Percentiles rank a stretch among this genome's conserved stretches.
phyloP scores from a whole-genome alignment of 1,284 basidiomycete species.

The Sanguinoderma infundibulare region DNA sequence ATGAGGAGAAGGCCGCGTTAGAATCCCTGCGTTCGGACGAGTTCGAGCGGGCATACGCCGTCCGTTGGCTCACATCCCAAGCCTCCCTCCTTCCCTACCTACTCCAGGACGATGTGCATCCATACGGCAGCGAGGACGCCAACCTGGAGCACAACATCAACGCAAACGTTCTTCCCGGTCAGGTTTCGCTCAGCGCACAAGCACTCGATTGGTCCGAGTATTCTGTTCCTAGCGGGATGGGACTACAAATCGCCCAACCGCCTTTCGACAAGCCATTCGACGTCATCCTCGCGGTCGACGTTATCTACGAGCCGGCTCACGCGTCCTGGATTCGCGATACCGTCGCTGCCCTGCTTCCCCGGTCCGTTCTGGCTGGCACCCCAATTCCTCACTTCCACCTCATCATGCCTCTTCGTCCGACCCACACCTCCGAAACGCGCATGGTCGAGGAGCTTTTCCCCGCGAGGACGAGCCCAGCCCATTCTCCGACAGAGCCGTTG shows the following conservation, averaged over 20 bases:
- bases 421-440: conserved; percentile 62
- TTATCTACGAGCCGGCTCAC: conserved; percentile 76
- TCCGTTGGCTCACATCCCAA: conserved; percentile 70
- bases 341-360: conserved; percentile 56
- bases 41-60: conserved; percentile 71
- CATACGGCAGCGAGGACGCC: conserved; percentile 13
- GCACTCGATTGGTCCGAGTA: conserved; percentile 74
- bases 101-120: conserved; percentile 17
- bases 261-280: conserved; percentile 58
- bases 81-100: conserved; percentile 26
- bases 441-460: conserved; percentile 64
- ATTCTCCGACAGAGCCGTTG: neutral
- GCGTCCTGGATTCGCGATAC: conserved; percentile 68
- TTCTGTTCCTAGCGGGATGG: conserved; percentile 20
- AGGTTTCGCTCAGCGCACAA: conserved; percentile 38
- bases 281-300: conserved; percentile 74
- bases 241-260: conserved; percentile 6
- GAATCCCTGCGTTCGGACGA: conserved; percentile 47
- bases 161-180: conserved; percentile 53
- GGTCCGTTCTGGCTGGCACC: conserved; percentile 31
- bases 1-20: conserved; percentile 5
- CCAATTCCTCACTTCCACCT: conserved; percentile 62
- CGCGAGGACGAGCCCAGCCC: neutral
- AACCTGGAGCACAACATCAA: conserved; percentile 76
- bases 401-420: conserved; percentile 72